Evolutionary conservation across 768 basidiomycete genomes (phyloP).

Genomic region (Lactarius akahatsu): DNA sequence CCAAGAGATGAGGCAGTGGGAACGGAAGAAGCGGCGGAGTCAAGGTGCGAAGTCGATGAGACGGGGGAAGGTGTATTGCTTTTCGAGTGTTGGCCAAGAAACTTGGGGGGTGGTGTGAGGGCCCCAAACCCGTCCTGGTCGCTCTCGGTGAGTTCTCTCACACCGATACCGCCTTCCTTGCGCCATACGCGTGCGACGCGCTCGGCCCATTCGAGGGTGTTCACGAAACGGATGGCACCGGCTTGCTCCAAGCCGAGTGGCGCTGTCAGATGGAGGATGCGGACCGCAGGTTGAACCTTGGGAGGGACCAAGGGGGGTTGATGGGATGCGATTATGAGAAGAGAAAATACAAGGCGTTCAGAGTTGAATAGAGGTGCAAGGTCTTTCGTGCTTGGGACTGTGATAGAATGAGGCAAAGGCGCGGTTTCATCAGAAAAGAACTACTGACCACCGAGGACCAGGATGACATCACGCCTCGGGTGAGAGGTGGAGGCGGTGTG

Average conservation of each 20-base stretch:
- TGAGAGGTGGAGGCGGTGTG: conserved; percentile 26
- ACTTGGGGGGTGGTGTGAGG: conserved; percentile 32
- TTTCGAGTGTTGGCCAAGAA: conserved; percentile 16
- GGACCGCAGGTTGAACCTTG: conserved; percentile 35
- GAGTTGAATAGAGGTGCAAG: conserved; percentile 39
- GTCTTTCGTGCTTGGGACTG: conserved; percentile 31
- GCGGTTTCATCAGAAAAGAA: not conserved
- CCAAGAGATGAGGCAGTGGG: conserved; percentile 5
- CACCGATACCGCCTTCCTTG: conserved; percentile 34
- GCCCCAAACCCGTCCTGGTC: conserved; percentile 33
- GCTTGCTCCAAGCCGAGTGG: conserved; percentile 38
- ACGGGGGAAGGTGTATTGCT: conserved; percentile 9
- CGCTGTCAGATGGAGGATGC: conserved; percentile 37
- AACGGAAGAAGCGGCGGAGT: not conserved
- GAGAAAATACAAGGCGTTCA: conserved; percentile 37
- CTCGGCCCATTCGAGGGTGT: conserved; percentile 43
- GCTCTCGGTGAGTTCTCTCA: conserved; percentile 32
- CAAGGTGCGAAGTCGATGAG: not conserved
- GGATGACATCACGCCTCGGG: conserved; percentile 37
- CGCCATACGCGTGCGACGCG: conserved; percentile 42
- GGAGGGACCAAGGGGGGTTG: conserved; percentile 35
- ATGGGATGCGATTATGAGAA: conserved; percentile 42
- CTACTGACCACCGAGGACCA: conserved; percentile 41
- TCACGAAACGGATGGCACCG: conserved; percentile 39
- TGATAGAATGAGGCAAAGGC: not conserved